Percentiles rank a stretch among this genome's conserved stretches.
These are phyloP conservation scores for Solanum habrochaites DNA, from an alignment of 257 asterid genomes.

Conservation along the genomic window DNA sequence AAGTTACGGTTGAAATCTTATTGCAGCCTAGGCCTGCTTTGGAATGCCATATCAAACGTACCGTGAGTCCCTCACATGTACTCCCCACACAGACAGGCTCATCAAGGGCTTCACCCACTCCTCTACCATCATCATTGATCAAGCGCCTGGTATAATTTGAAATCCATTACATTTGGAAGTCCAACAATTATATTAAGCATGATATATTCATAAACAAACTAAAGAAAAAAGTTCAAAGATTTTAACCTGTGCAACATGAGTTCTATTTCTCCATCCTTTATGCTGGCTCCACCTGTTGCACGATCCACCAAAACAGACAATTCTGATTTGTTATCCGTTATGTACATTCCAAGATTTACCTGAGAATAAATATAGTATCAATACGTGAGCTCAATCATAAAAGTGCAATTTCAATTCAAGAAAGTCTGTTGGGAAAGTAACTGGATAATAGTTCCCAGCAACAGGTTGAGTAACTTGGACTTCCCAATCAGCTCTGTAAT, in stretches of 20 bases:
- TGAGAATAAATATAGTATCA: conserved; percentile 2
- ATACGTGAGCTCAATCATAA: background rate
- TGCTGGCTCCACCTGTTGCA: conserved; percentile 86
- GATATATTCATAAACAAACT: background rate
- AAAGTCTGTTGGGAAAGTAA: conserved; percentile 11
- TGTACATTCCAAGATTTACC: conserved; percentile 67
- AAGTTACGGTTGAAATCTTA: background rate
- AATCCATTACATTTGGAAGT: background rate
- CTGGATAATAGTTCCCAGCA: conserved; percentile 93
- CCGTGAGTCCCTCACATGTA: conserved; percentile 63
- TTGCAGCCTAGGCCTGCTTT: background rate
- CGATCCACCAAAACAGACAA: conserved; percentile 79
- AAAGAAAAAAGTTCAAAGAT: background rate
- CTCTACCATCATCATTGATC: conserved; percentile 43
- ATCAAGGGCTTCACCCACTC: conserved; percentile 58
- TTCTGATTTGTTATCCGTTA: conserved; percentile 52
- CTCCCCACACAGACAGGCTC: conserved; percentile 46
- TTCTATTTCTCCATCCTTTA: conserved; percentile 72
- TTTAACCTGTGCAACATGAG: conserved; percentile 74
- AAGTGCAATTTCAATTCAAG: too few species aligned
- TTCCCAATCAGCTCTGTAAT: conserved; percentile 73
- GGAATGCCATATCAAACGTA: conserved; percentile 9
- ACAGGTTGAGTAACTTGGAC: conserved; percentile 78
- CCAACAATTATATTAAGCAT: background rate
- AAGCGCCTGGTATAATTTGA: conserved; percentile 38